Conservation (phyloP, 2,329 filamentous ascomycete genomes). For the Trichophyton benhamiae region DNA sequence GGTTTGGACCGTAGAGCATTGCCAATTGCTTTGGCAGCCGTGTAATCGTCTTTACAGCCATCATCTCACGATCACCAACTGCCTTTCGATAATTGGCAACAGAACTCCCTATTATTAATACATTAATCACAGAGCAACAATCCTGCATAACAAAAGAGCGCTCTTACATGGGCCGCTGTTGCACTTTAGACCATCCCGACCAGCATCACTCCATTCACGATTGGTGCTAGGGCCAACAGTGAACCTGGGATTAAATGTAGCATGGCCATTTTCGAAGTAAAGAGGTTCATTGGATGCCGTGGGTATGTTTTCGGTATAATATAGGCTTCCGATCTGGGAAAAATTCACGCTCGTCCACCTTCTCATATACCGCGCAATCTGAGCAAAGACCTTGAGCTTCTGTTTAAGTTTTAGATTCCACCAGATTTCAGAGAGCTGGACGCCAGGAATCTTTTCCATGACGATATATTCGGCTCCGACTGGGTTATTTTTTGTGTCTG, state of each 20-base stretch:
- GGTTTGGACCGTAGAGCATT: slow-evolving; percentile 6
- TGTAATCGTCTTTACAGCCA: background rate
- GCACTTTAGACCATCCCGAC: background rate
- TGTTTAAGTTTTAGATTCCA: slow-evolving; percentile 13
- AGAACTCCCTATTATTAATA: background rate
- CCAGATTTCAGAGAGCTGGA: slow-evolving; percentile 2
- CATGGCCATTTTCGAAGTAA: background rate
- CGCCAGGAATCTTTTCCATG: slow-evolving; percentile 24
- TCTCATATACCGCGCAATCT: slow-evolving; percentile 6
- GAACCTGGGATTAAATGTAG: slow-evolving; percentile 14
- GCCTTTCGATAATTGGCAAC: slow-evolving; percentile 4
- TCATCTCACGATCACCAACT: slow-evolving; percentile 3
- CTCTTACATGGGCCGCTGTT: slow-evolving; percentile 9
- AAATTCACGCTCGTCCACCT: slow-evolving; percentile 7
- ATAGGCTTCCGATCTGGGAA: slow-evolving; percentile 6
- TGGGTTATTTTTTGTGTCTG: slow-evolving; percentile 14
- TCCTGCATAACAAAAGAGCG: background rate
- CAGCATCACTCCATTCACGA: slow-evolving; percentile 21
- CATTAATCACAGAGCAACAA: background rate
- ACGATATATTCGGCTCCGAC: slow-evolving; percentile 28
- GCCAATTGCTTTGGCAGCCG: slow-evolving; percentile 6
- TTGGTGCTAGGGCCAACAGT: slow-evolving; percentile 19
- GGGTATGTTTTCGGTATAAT: slow-evolving; percentile 3
- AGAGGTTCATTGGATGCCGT: background rate
- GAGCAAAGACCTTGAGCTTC: slow-evolving; percentile 6